phyloP scores from a whole-genome alignment of 2,329 filamentous ascomycete species.

The Paraconiothyrium brasiliense region DNA sequence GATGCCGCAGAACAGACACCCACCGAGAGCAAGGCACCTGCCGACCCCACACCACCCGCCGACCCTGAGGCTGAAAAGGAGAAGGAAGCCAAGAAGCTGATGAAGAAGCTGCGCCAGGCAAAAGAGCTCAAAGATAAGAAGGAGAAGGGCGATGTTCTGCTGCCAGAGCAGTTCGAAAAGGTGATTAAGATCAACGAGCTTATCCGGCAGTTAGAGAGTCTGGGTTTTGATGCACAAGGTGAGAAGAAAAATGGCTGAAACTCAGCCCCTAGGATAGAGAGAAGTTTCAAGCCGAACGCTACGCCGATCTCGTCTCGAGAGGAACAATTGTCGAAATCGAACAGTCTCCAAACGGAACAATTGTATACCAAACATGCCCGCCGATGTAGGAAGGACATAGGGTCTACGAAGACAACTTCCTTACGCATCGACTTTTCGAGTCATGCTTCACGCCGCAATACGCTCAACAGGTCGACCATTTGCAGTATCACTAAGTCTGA shows the following conservation, averaged over 20 bases:
- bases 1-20: conserved; percentile 30
- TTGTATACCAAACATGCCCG: conserved; percentile 6
- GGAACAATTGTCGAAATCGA: conserved; percentile 15
- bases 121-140: conserved; percentile 91
- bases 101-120: conserved; percentile 95
- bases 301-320: conserved; percentile 20
- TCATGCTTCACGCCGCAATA: background rate
- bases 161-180: conserved; percentile 96
- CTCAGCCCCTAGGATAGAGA: conserved; percentile 33
- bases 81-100: conserved; percentile 90
- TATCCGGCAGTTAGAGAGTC: conserved; percentile 81
- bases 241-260: conserved; percentile 66
- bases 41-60: conserved; percentile 34
- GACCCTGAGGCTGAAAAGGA: conserved; percentile 82
- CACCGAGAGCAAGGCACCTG: conserved; percentile 29
- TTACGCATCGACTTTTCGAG: background rate
- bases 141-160: conserved; percentile 80
- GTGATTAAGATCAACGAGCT: conserved; percentile 97
- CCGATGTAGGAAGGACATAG: conserved; percentile 14
- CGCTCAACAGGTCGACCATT: background rate
- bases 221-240: conserved; percentile 85
- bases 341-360: conserved; percentile 7
- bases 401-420: background rate
- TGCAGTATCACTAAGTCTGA: background rate
- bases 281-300: conserved; percentile 20